phyloP scores from a whole-genome alignment of 805 yeast genomes.

The Vanderwaltozyma tropicalis region DNA sequence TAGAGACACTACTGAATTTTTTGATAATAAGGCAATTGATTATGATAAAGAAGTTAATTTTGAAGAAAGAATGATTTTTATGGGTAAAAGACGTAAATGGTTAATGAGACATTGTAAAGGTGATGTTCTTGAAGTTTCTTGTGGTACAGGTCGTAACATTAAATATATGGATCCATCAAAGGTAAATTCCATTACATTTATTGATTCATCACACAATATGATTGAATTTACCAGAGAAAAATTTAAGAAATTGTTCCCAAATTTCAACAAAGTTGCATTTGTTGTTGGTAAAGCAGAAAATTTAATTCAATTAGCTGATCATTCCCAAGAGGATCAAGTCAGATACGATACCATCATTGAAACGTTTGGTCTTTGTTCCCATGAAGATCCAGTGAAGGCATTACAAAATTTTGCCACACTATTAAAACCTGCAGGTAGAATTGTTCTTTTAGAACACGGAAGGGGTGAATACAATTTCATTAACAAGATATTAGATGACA shows the following conservation, averaged over 20 bases:
- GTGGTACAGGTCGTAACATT: constrained; percentile 93
- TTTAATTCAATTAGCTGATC: constrained; percentile 45
- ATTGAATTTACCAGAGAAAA: constrained; percentile 67
- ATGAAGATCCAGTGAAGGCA: constrained; percentile 82
- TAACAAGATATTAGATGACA: constrained; percentile 68
- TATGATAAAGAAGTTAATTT: constrained; percentile 70
- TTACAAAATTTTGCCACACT: constrained; percentile 60
- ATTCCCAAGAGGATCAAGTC: constrained; percentile 26
- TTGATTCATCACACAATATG: constrained; percentile 83
- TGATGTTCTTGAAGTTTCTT: constrained; percentile 87
- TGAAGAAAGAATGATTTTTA: constrained; percentile 36
- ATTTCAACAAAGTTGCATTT: constrained; percentile 64
- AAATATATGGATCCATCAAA: constrained; percentile 53
- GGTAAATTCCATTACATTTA: constrained; percentile 65
- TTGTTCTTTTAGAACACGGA: constrained; percentile 86
- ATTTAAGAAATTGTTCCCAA: constrained; percentile 58
- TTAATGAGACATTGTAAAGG: constrained; percentile 69
- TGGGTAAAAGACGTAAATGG: constrained; percentile 63
- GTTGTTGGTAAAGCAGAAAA: constrained; percentile 88
- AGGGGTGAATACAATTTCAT: constrained; percentile 70
- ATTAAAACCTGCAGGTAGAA: constrained; percentile 82
- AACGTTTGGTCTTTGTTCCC: constrained; percentile 93
- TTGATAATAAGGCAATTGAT: constrained; percentile 64
- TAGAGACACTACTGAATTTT: constrained; percentile 71
- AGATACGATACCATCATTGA: constrained; percentile 88